Evolutionary conservation across 768 basidiomycete species (phyloP), one percentile per base, ranked within the genome.

Genomic region (Gelatoporia subvermispora): DNA sequence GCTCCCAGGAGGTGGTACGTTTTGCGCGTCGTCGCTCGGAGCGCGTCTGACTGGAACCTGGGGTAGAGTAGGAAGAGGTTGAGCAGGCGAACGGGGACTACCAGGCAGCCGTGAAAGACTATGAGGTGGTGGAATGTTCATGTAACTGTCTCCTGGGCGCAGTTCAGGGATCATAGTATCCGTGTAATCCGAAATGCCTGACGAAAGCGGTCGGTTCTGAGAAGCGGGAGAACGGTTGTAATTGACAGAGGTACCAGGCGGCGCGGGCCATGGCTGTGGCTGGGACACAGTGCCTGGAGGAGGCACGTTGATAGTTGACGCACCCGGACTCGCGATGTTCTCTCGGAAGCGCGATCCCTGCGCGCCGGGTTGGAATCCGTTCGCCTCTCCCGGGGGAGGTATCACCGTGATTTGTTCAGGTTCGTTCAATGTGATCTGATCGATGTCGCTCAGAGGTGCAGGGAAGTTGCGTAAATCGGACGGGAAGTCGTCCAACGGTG

Each of bases 301-400:
- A 7, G 48, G 25, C 4, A 47, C 15, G n/a, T 49, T 51, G 1
- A 49, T 44, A 3, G 57, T 58, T 1, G 57, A 54, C 11, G 47
- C 48, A 20, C 52, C 38, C 10, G 60, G 62, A 35, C 52, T 61
- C 4, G 47, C 46, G 4, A 61, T 60, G n/a, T 55, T 50, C 40
- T 61, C 60, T 10, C 38, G 51, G 47, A 64, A 64, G 1, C 59
- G 60, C 2, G 60, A 64, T 3, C 53, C 56, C 43, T 61, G 57
- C 13, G 51, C 51, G 10, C 46, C 56, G 11, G 50, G 28, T 35
- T n/a, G 25, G 49, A 13, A 34, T 42, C 25, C 15, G 40, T 31
- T 31, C 28, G 13, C 13, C 13, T 31, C 20, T 39, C 24, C 34
- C 3, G 35, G 28, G 4, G 24, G 43, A 44, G 41, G 36, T 13